A percentile compares a stretch with the other conserved stretches of the same genome.
Conservation (phyloP, 495 filamentous ascomycete genomes). For the Corynascus novoguineensis region DNA sequence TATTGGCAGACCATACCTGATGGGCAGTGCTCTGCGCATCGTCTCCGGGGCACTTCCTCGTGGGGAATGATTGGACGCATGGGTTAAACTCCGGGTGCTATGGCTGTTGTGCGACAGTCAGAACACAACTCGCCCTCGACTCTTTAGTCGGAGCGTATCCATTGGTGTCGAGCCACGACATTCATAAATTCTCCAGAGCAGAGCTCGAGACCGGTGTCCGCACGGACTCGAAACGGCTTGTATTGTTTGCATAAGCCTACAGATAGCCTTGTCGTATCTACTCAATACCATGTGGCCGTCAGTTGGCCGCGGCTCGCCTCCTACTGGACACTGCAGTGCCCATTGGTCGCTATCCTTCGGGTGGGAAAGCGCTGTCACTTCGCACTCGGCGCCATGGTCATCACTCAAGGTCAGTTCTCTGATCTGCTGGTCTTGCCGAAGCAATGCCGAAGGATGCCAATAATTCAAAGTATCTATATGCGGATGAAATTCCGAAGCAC, state of each 20-base stretch:
- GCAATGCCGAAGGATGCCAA: neutral
- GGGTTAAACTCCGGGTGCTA: too few relatives aligned
- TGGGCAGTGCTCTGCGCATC: neutral
- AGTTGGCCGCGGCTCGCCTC: too few relatives aligned
- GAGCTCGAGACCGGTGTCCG: neutral
- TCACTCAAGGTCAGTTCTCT: too few relatives aligned
- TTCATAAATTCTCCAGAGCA: neutral
- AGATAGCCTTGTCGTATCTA: neutral
- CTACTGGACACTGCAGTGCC: too few relatives aligned
- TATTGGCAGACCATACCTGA: neutral
- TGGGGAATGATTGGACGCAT: neutral
- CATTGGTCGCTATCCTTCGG: too few relatives aligned
- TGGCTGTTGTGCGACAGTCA: too few relatives aligned
- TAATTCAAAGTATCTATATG: too few relatives aligned
- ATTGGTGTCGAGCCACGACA: slow-evolving; percentile 1
- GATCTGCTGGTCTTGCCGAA: too few relatives aligned
- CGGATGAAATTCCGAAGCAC: neutral
- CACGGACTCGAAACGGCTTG: neutral
- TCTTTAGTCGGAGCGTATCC: neutral
- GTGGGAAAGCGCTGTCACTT: too few relatives aligned
- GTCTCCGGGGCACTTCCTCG: neutral
- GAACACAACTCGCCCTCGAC: too few relatives aligned
- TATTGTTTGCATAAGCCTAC: neutral
- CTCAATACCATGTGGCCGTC: neutral
- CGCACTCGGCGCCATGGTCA: too few relatives aligned